phyloP scores from a whole-genome alignment of 441 rosid species.

The Kokia cookei region DNA sequence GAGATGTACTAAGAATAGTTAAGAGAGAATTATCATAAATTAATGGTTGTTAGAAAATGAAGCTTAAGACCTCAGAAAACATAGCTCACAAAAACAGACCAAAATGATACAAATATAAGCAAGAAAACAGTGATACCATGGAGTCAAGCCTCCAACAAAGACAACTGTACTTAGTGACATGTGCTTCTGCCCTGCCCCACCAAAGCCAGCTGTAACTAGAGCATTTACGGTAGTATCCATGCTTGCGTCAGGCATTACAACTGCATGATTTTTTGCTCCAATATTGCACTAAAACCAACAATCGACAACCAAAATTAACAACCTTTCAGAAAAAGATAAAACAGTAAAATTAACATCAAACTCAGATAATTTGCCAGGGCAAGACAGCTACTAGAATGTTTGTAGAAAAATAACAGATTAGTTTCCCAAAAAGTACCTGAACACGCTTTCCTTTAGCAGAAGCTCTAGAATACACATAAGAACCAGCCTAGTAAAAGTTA shows the following conservation, averaged over 20 bases:
- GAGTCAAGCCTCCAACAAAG: constrained; percentile 64
- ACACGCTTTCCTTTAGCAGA: constrained; percentile 91
- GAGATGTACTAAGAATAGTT: neutral
- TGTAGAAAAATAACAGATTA: neutral
- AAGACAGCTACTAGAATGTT: neutral
- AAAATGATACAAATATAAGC: neutral
- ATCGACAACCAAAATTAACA: neutral
- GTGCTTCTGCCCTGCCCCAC: constrained; percentile 97
- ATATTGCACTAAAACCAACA: constrained; percentile 61
- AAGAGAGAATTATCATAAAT: neutral
- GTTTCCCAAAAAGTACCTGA: constrained; percentile 47
- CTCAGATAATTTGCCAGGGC: constrained; percentile 1
- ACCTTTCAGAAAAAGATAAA: neutral
- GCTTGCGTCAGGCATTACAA: constrained; percentile 81
- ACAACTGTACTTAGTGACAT: constrained; percentile 90
- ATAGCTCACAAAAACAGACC: neutral
- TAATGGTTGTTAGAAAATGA: neutral
- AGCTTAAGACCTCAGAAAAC: neutral
- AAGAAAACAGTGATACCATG: constrained; percentile 45
- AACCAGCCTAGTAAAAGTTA: constrained; percentile 62
- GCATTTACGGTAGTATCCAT: constrained; percentile 72
- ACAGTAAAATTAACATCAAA: neutral
- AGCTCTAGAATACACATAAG: constrained; percentile 87
- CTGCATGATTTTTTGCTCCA: constrained; percentile 96
- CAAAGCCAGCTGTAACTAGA: constrained; percentile 90